phyloP scores from a whole-genome alignment of 352 stramenopile genomes.

The Phytophthora tubulina region DNA sequence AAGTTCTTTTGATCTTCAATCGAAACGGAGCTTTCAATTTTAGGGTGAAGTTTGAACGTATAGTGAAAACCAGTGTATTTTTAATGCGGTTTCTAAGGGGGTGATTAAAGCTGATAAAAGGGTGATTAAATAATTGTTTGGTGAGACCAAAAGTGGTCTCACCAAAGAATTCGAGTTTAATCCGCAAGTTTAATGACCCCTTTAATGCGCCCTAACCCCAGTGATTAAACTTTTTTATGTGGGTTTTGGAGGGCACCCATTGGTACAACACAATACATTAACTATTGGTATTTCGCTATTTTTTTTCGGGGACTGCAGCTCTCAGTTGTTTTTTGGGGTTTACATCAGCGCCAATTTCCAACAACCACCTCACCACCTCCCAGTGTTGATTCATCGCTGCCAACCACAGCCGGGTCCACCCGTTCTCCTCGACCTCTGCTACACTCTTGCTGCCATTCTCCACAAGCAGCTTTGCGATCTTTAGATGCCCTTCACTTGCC shows the following conservation, averaged over 20 bases:
- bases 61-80: background rate
- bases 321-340: background rate
- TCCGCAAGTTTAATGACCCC: background rate
- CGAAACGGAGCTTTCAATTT: background rate
- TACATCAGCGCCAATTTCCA: background rate
- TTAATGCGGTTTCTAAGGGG: background rate
- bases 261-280: background rate
- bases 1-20: too few species aligned
- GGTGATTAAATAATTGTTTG: background rate
- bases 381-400: background rate
- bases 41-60: background rate
- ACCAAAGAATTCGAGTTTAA: background rate
- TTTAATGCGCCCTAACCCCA: background rate
- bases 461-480: background rate
- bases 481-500: background rate
- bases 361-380: background rate
- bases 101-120: background rate
- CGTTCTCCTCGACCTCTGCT: background rate
- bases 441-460: background rate
- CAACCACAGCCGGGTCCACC: background rate
- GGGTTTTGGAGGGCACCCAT: background rate
- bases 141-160: conserved; percentile 8
- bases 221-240: background rate
- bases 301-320: too few species aligned
- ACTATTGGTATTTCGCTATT: too few species aligned